These are phyloP conservation scores for Colletotrichum salicis DNA, from an alignment of 2,329 filamentous ascomycete species.

Conservation along the genomic window DNA sequence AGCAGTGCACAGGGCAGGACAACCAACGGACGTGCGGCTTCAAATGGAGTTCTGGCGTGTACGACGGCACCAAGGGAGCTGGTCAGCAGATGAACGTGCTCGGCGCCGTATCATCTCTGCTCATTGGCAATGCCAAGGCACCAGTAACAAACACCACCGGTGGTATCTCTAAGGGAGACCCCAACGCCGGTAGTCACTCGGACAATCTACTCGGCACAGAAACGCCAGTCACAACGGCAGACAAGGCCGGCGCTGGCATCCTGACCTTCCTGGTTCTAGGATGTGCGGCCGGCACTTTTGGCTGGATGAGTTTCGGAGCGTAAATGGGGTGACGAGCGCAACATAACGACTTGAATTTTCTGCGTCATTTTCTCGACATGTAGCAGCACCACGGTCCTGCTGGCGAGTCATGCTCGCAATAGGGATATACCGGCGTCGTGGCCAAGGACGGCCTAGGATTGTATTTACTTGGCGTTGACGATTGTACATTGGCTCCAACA, in stretches of 20 bases:
- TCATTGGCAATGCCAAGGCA: slow-evolving; percentile 53
- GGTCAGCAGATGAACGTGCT: slow-evolving; percentile 71
- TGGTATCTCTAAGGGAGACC: slow-evolving; percentile 59
- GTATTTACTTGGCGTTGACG: slow-evolving; percentile 39
- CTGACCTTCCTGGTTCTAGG: slow-evolving; percentile 58
- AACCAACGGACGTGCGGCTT: slow-evolving; percentile 63
- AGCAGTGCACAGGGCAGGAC: slow-evolving; percentile 63
- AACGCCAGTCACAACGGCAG: slow-evolving; percentile 53
- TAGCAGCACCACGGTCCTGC: slow-evolving; percentile 25
- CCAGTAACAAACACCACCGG: slow-evolving; percentile 61
- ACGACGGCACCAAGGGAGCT: slow-evolving; percentile 66
- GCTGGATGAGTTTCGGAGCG: slow-evolving; percentile 59
- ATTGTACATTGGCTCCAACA: slow-evolving; percentile 34
- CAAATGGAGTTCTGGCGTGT: slow-evolving; percentile 61
- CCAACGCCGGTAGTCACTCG: slow-evolving; percentile 52
- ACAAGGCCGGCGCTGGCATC: slow-evolving; percentile 60
- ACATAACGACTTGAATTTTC: slow-evolving; percentile 27
- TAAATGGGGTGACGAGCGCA: slow-evolving; percentile 36
- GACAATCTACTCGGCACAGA: slow-evolving; percentile 45
- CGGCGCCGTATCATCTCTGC: slow-evolving; percentile 63
- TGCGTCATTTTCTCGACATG: slow-evolving; percentile 14
- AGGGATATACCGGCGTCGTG: slow-evolving; percentile 30
- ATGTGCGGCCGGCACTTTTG: slow-evolving; percentile 52
- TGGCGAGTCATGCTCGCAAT: slow-evolving; percentile 16
- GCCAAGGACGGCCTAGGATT: slow-evolving; percentile 21